Percentiles rank a stretch among this genome's conserved stretches.
phyloP scores from a whole-genome alignment of 192 early-diverging fungal genomes.

The Podila epicladia region DNA sequence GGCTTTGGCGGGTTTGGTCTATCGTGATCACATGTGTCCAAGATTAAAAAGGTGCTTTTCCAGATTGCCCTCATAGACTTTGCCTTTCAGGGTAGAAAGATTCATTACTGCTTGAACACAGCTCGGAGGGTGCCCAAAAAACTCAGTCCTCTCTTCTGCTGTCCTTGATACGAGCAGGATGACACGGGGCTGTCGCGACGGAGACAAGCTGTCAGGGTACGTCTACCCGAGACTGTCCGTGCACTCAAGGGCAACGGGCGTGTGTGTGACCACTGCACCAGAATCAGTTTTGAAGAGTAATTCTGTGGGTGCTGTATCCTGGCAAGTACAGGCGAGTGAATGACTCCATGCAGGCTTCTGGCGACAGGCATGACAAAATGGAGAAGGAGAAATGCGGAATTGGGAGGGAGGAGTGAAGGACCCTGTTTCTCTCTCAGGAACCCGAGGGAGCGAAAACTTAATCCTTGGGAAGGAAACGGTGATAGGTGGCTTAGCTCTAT shows the following conservation, averaged over 20 bases:
- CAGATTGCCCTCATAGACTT: too few species aligned
- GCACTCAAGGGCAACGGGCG: neutral
- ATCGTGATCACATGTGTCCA: neutral
- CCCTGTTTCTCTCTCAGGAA: too few species aligned
- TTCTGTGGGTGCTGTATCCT: conserved; percentile 10
- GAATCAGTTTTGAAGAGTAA: neutral
- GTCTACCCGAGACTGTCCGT: neutral
- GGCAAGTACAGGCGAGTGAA: conserved; percentile 9
- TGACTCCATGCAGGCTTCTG: conserved; percentile 11
- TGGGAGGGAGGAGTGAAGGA: neutral
- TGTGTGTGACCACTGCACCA: neutral
- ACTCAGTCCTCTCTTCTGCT: conserved; percentile 36
- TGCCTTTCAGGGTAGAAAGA: too few species aligned
- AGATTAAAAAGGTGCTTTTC: too few species aligned
- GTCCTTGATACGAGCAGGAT: conserved; percentile 16
- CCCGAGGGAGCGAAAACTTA: neutral
- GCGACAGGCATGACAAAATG: conserved; percentile 20
- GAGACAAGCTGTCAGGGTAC: conserved; percentile 14
- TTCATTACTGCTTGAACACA: conserved; percentile 32
- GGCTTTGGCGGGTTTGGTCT: conserved; percentile 44
- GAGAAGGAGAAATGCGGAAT: neutral
- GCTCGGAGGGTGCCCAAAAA: conserved; percentile 40
- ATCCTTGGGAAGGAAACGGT: neutral
- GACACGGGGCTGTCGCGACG: conserved; percentile 7
- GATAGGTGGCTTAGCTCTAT: conserved; percentile 21